Evolutionary conservation across 108 stramenopile genomes (phyloP).

Genomic region (Craspedostauros australis): DNA sequence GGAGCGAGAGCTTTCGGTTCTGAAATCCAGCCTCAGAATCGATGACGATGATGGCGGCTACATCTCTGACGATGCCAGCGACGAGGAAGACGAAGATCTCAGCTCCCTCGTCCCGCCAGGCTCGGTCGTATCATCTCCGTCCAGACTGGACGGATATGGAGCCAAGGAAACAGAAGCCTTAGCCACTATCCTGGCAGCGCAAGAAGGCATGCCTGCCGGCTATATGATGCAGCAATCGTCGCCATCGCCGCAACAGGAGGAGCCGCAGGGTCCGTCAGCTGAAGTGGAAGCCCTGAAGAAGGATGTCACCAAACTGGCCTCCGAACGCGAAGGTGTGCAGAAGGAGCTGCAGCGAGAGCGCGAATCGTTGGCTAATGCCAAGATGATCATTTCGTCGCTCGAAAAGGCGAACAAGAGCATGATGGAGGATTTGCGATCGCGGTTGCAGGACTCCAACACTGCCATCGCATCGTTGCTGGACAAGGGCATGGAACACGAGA

Average conservation of each 20-base stretch:
- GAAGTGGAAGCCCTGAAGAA: slow-evolving; percentile 12
- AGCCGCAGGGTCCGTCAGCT: no score
- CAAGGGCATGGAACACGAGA: slow-evolving; percentile 41
- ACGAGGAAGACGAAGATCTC: slow-evolving; percentile 37
- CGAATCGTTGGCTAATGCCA: slow-evolving; percentile 55
- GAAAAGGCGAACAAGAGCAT: slow-evolving; percentile 64
- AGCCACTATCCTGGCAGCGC: slow-evolving; percentile 17
- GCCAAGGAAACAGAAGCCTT: slow-evolving; percentile 18
- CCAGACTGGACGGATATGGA: slow-evolving; percentile 7
- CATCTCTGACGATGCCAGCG: slow-evolving; percentile 54
- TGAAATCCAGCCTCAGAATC: slow-evolving; percentile 41
- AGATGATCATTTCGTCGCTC: slow-evolving; percentile 64
- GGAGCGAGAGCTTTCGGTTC: slow-evolving; percentile 41
- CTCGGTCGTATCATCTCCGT: no score
- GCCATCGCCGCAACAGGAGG: no score
- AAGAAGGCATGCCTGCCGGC: slow-evolving; percentile 1
- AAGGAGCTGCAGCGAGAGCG: slow-evolving; percentile 33
- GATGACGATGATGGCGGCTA: slow-evolving; percentile 36
- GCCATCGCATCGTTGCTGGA: slow-evolving; percentile 48
- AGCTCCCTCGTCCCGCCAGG: background rate
- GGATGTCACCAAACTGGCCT: slow-evolving; percentile 19
- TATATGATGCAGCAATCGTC: no score
- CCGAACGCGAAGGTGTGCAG: slow-evolving; percentile 21
- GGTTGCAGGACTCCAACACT: slow-evolving; percentile 50
- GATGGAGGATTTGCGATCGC: slow-evolving; percentile 46